phyloP scores from a whole-genome alignment of 2,329 filamentous ascomycete species.

The Blastomyces emzantsi region DNA sequence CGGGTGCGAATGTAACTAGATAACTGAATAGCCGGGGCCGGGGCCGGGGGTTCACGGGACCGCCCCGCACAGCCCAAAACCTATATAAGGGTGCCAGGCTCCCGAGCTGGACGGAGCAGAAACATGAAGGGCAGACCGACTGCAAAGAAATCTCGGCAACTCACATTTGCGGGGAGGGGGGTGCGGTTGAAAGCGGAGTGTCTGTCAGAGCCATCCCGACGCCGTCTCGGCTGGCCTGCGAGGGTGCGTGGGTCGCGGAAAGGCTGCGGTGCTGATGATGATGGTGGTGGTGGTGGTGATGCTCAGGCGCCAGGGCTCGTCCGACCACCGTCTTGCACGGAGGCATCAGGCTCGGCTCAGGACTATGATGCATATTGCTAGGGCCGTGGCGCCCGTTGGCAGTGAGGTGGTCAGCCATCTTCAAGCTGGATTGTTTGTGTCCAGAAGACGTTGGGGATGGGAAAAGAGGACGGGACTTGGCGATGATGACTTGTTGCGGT shows the following conservation, averaged over 20 bases:
- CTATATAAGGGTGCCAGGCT: background rate
- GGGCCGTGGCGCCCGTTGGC: constrained; percentile 2
- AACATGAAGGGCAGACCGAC: background rate
- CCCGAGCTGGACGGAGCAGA: background rate
- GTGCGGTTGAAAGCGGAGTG: constrained; percentile 54
- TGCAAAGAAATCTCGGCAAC: constrained; percentile 22
- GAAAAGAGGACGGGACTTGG: background rate
- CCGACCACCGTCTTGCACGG: constrained; percentile 34
- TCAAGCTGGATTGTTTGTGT: background rate
- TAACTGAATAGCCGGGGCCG: constrained; percentile 8
- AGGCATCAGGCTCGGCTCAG: constrained; percentile 24
- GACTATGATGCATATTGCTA: constrained; percentile 20
- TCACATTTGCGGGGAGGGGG: constrained; percentile 54
- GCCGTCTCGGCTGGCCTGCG: constrained; percentile 33
- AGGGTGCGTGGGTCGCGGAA: constrained; percentile 31
- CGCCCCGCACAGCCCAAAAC: constrained; percentile 4
- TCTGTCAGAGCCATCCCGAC: constrained; percentile 51
- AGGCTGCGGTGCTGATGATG: constrained; percentile 22
- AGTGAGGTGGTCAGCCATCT: background rate
- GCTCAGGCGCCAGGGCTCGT: constrained; percentile 31
- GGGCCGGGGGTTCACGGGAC: constrained; percentile 13
- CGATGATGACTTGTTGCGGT: background rate
- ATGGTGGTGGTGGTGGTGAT: constrained; percentile 32
- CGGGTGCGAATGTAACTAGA: background rate
- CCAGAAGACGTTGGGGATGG: background rate